Percentiles rank a stretch among this genome's conserved stretches.
Conservation (phyloP, 1,284 basidiomycete genomes). For the Coriolopsis trogii region DNA sequence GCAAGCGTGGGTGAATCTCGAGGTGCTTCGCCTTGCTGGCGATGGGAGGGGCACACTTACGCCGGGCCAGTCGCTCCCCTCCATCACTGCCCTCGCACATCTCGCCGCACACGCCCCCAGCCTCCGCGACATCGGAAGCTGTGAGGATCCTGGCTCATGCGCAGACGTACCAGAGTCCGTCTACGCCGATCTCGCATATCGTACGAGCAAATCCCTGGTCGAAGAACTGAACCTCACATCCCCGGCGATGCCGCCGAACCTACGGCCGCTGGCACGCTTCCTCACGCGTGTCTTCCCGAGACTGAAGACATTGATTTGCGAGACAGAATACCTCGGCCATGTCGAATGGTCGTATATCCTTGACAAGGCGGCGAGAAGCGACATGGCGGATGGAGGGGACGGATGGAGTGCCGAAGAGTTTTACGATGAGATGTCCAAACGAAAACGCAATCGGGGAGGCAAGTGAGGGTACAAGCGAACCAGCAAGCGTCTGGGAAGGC, state of each 20-base stretch:
- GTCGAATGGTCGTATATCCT: no score
- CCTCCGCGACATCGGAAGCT: not conserved
- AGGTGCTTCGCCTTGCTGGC: not conserved
- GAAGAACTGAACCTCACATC: not conserved
- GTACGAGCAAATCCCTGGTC: not conserved
- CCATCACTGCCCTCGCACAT: not conserved
- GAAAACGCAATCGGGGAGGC: no score
- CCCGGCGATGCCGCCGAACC: not conserved
- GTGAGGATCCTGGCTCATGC: not conserved
- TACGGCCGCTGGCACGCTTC: not conserved
- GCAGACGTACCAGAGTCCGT: not conserved
- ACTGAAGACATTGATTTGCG: not conserved
- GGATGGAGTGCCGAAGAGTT: no score
- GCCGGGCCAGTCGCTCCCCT: not conserved
- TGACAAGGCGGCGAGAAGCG: not conserved
- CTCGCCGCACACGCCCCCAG: not conserved
- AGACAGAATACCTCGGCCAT: no score
- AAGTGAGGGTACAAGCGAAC: no score
- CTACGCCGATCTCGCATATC: not conserved
- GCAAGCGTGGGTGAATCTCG: not conserved
- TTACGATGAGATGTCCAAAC: no score
- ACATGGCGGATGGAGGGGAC: no score
- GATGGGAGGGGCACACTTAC: not conserved
- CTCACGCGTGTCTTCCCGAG: constrained; percentile 4
- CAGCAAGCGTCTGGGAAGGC: no score